Conservation (phyloP, 148 eudicot genomes). For the Fallopia convolvulus region DNA sequence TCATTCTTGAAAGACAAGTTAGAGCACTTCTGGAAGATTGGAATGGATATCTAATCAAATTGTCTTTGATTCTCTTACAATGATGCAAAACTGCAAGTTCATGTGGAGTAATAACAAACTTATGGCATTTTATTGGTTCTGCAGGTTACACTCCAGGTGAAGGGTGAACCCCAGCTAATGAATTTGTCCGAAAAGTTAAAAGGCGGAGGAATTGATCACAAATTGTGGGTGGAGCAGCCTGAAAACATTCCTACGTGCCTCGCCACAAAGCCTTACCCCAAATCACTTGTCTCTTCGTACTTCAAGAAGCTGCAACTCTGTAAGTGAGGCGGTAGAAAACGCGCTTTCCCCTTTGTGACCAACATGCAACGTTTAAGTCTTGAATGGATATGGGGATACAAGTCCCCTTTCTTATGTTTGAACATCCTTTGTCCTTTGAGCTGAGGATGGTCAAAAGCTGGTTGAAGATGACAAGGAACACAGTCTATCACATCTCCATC, state of each 20-base stretch:
- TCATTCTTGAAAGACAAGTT: no score
- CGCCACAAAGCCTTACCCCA: slow-evolving; percentile 83
- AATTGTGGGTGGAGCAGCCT: slow-evolving; percentile 88
- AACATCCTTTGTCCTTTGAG: slow-evolving; percentile 46
- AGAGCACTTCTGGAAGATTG: no score
- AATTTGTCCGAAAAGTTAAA: slow-evolving; percentile 69
- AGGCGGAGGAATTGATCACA: slow-evolving; percentile 47
- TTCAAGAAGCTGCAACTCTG: slow-evolving; percentile 88
- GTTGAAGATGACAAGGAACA: slow-evolving; percentile 79
- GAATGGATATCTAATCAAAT: no score
- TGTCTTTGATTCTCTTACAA: no score
- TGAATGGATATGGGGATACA: not conserved
- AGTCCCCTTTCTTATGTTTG: not conserved
- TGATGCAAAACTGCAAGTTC: no score
- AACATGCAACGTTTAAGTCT: not conserved
- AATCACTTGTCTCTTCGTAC: slow-evolving; percentile 53
- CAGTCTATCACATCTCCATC: slow-evolving; percentile 95
- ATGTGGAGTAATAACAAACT: not conserved
- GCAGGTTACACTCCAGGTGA: slow-evolving; percentile 91
- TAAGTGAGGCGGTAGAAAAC: slow-evolving; percentile 37
- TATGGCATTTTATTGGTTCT: not conserved
- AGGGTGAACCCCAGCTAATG: slow-evolving; percentile 65
- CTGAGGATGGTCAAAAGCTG: slow-evolving; percentile 94
- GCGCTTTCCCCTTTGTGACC: not conserved
- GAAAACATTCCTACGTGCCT: slow-evolving; percentile 81